Evolutionary conservation across 208 protist species (phyloP).

Genomic region (Trypanosoma caninum): DNA sequence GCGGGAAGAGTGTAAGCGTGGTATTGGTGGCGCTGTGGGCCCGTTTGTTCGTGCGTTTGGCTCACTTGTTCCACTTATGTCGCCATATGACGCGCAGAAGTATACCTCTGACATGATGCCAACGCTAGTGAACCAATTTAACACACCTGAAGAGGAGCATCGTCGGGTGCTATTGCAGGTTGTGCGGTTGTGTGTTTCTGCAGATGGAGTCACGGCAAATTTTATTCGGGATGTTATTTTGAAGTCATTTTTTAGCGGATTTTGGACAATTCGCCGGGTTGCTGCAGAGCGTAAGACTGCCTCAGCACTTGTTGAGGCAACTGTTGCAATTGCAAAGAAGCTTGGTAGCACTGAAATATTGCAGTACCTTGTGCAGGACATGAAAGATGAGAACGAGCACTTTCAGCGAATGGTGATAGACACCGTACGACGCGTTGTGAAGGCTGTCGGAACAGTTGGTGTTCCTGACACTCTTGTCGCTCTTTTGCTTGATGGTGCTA

Average conservation of each 20-base stretch:
- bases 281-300: slow-evolving; percentile 95
- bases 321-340: slow-evolving; percentile 95
- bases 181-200: slow-evolving; percentile 97
- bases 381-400: slow-evolving; percentile 98
- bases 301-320: slow-evolving; percentile 93
- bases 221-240: slow-evolving; percentile 93
- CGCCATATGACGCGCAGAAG: slow-evolving; percentile 93
- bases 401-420: slow-evolving; percentile 96
- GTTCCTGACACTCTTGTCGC: slow-evolving; percentile 92
- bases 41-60: slow-evolving; percentile 99
- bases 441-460: slow-evolving; percentile 77
- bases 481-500: slow-evolving; percentile 95
- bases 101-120: slow-evolving; percentile 97
- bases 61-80: slow-evolving; percentile 99
- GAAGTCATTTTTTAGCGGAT: slow-evolving; percentile 90
- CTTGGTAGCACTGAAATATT: slow-evolving; percentile 94
- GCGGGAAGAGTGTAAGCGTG: slow-evolving; percentile 91
- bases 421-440: slow-evolving; percentile 87
- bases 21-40: slow-evolving; percentile 94
- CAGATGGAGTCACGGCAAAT: slow-evolving; percentile 94
- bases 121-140: slow-evolving; percentile 93
- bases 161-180: slow-evolving; percentile 99
- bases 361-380: slow-evolving; percentile 91
- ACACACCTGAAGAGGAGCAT: slow-evolving; percentile 97
- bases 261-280: slow-evolving; percentile 96